These are phyloP conservation scores for Physcomitrellopsis africana DNA, from an alignment of 225 moss, liverwort and hornwort genomes.

Conservation along the genomic window DNA sequence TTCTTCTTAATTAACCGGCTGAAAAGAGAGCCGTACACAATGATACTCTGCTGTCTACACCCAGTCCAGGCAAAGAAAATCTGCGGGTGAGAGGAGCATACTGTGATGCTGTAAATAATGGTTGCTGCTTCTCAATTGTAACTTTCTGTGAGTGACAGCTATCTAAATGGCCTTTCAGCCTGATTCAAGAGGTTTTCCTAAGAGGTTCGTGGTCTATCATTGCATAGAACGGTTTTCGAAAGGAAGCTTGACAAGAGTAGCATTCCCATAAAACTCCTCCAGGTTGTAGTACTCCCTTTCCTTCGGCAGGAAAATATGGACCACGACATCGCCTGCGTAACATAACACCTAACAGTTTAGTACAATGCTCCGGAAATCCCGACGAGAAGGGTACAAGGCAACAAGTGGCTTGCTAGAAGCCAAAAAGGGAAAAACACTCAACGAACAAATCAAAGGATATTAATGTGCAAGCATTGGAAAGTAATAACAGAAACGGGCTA, in stretches of 20 bases:
- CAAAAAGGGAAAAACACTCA: too few species aligned
- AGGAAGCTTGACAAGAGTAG: constrained; percentile 64
- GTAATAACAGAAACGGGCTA: too few species aligned
- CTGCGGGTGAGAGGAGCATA: constrained; percentile 12
- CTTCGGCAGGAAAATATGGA: constrained; percentile 81
- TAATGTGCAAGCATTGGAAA: too few species aligned
- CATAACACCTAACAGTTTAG: constrained; percentile 1
- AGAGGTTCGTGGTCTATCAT: constrained; percentile 14
- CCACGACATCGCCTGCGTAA: constrained; percentile 72
- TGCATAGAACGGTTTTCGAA: constrained; percentile 48
- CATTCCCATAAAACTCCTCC: constrained; percentile 89
- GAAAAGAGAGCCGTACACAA: neutral
- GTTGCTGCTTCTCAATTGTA: neutral
- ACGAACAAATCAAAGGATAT: too few species aligned
- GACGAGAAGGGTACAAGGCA: neutral
- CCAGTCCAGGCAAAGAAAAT: neutral
- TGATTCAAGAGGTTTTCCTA: neutral
- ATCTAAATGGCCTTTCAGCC: too few species aligned
- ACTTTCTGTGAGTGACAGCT: constrained; percentile 15
- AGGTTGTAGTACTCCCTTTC: constrained; percentile 78
- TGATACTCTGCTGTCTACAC: constrained; percentile 16
- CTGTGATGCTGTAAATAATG: too few species aligned
- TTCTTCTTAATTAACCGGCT: too few species aligned
- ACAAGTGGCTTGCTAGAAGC: too few species aligned
- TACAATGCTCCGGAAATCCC: neutral